Conservation (phyloP, 2,329 filamentous ascomycete genomes). For the Shiraia sp. region DNA sequence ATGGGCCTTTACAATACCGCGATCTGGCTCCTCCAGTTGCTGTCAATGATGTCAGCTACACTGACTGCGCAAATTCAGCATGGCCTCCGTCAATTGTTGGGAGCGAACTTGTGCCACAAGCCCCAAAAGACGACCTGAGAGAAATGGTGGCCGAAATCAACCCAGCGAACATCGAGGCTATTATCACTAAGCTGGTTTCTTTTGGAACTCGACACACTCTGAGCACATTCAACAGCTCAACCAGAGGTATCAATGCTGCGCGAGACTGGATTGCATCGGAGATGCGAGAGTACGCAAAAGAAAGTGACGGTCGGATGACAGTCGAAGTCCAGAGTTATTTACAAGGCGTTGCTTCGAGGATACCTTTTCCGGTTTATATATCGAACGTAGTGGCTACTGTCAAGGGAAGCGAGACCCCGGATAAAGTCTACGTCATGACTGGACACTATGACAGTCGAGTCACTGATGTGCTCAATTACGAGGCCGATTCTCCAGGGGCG, state of each 20-base stretch:
- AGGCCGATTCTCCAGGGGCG: conserved; percentile 58
- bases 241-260: conserved; percentile 60
- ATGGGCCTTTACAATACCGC: conserved; percentile 30
- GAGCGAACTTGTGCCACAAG: conserved; percentile 45
- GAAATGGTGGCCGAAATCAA: conserved; percentile 47
- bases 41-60: conserved; percentile 37
- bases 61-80: conserved; percentile 39
- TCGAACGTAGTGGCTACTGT: conserved; percentile 56
- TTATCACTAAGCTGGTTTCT: conserved; percentile 57
- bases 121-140: conserved; percentile 46
- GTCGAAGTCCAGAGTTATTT: conserved; percentile 58
- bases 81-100: conserved; percentile 50
- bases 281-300: conserved; percentile 53
- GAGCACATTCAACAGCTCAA: conserved; percentile 56
- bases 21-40: conserved; percentile 34
- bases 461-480: conserved; percentile 56
- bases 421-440: conserved; percentile 57
- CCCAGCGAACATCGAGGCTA: conserved; percentile 53
- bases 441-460: conserved; percentile 61
- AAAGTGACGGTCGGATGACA: conserved; percentile 55
- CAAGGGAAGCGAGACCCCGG: conserved; percentile 53
- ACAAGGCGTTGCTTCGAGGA: conserved; percentile 52
- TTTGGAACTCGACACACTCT: conserved; percentile 63
- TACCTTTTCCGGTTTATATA: conserved; percentile 57
- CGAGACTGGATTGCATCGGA: conserved; percentile 60